A percentile compares a stretch with the other conserved stretches of the same genome.
These are phyloP conservation scores for Hemileia vastatrix DNA, from an alignment of 1,284 basidiomycete species.

Conservation along the genomic window DNA sequence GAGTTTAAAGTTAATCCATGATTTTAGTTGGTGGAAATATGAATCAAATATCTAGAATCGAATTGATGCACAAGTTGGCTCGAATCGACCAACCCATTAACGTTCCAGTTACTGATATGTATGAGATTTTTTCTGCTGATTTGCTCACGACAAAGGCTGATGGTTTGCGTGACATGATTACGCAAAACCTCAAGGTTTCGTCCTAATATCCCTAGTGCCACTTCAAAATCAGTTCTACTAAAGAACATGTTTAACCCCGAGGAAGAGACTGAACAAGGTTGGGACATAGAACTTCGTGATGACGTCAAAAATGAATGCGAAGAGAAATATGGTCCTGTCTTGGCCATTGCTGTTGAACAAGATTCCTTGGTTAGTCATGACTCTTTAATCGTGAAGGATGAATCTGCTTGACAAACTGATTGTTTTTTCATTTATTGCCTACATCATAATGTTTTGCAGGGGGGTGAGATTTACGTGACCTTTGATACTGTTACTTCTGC, in stretches of 20 bases:
- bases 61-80: constrained; percentile 98
- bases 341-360: constrained; percentile 82
- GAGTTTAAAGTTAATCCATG: constrained; percentile 12
- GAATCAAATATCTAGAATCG: constrained; percentile 88
- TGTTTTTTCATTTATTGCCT: background rate
- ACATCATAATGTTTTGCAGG: constrained; percentile 47
- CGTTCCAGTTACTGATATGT: constrained; percentile 47
- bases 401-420: background rate
- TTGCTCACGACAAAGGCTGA: constrained; percentile 5
- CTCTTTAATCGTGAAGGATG: background rate
- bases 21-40: constrained; percentile 54
- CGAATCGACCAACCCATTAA: constrained; percentile 58
- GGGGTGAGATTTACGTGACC: constrained; percentile 90
- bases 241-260: constrained; percentile 96
- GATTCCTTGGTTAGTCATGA: constrained; percentile 68
- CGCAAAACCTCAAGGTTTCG: too few relatives aligned
- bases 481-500: constrained; percentile 71
- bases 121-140: constrained; percentile 18
- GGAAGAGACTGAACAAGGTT: constrained; percentile 89
- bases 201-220: constrained; percentile 41
- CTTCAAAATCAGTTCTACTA: constrained; percentile 71
- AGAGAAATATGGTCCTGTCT: constrained; percentile 75
- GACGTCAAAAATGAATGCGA: constrained; percentile 93
- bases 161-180: too few relatives aligned
- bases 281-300: constrained; percentile 90